Evolutionary conservation across 2,329 filamentous ascomycete genomes (phyloP), one percentile per base, ranked within the genome.

Genomic region (Neophaeococcomyces mojaviensis): DNA sequence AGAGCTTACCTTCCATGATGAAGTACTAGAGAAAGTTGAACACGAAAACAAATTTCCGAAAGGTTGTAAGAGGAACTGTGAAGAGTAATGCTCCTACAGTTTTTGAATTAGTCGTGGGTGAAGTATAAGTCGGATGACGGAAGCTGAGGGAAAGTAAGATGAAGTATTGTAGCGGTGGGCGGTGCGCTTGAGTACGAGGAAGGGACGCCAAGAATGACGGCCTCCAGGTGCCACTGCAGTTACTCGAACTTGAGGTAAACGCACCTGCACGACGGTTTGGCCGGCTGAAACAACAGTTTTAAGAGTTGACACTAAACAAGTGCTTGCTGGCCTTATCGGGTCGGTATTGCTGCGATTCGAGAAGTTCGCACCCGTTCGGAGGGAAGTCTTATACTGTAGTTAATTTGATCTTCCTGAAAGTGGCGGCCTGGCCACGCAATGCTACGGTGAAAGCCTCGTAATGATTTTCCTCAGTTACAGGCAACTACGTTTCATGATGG

Each of bases 1-100:
- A 63, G 57, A 64, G 68, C 77, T 72, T 78, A 83, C 79, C 79
- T 74, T 83, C 77, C 77, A 81, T 81, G 68, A 66, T 76, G 73
- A 67, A 64, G 39, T 22, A 45, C 15, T 34, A 18, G 35, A 44
- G 16, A 36, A 41, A 32, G 32, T 16, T 46, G 36, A 44, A 36
- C 30, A 24, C 13, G 16, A 39, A 33, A 26, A 39, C 12, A 39
- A 30, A 20, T 13, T 3, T 33, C 39, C 35, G 43, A 12, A 6
- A 35, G 28, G 26, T 18, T 12, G 41, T 22, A 36, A 26, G 37
- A 22, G 36, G 7, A 20, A 37, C 41, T 44, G 20, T 10, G 36
- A 33, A 34, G 31, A 31, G 16, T 44, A 9, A 28, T 16, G 13
- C 32, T 44, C 40, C 41, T 44, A 16, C 32, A 44, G 41, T 28